These are phyloP conservation scores for Calonectria fujianensis DNA, from an alignment of 2,329 filamentous ascomycete genomes.

Conservation along the genomic window DNA sequence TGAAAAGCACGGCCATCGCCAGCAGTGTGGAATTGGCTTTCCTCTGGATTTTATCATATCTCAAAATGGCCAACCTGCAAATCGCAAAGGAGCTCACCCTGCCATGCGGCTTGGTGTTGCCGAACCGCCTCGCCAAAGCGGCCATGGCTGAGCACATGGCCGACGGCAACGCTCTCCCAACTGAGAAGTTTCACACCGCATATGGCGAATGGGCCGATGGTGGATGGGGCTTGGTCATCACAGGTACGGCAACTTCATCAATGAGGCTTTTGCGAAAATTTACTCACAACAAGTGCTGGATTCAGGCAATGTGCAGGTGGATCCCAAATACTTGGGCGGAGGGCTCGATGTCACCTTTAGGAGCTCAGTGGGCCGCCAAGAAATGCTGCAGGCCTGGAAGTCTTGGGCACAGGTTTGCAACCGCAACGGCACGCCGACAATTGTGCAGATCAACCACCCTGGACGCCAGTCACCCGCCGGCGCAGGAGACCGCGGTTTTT, in stretches of 20 bases:
- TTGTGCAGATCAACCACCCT: slow-evolving; percentile 25
- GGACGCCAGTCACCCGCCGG: slow-evolving; percentile 12
- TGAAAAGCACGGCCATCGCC: neutral
- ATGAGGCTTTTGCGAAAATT: neutral
- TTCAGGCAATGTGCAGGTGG: slow-evolving; percentile 12
- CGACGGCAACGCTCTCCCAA: neutral
- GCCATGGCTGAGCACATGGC: slow-evolving; percentile 23
- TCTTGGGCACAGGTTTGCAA: slow-evolving; percentile 2
- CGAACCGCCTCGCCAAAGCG: slow-evolving; percentile 13
- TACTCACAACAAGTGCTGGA: neutral
- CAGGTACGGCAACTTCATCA: neutral
- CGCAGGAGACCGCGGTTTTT: neutral
- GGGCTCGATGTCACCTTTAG: slow-evolving; percentile 9
- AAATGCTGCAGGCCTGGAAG: slow-evolving; percentile 17
- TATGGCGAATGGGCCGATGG: slow-evolving; percentile 23
- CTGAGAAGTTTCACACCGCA: neutral
- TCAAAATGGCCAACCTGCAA: neutral
- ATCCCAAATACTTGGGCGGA: slow-evolving; percentile 8
- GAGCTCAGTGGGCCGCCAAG: neutral
- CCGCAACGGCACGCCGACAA: neutral
- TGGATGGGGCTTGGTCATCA: slow-evolving; percentile 11
- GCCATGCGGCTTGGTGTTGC: slow-evolving; percentile 4
- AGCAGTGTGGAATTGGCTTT: neutral
- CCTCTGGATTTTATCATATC: neutral
- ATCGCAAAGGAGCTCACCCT: neutral